These are phyloP conservation scores for Globisporangium megalacanthum DNA, from an alignment of 352 stramenopile genomes.

Conservation along the genomic window DNA sequence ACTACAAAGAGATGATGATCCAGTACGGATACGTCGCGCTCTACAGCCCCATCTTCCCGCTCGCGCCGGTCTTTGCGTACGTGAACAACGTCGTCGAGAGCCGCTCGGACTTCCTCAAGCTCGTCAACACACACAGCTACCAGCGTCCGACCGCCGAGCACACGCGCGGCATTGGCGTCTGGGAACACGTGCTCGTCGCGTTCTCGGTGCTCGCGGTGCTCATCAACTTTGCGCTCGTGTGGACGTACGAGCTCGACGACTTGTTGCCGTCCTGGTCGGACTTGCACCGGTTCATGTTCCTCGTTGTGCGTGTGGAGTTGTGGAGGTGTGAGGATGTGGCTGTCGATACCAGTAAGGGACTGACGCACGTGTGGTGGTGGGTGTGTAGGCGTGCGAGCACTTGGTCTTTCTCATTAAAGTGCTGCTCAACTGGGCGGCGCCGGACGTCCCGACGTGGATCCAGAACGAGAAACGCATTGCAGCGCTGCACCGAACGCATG, in stretches of 20 bases:
- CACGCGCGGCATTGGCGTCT: conserved; percentile 89
- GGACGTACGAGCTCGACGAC: conserved; percentile 53
- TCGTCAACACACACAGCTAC: conserved; percentile 83
- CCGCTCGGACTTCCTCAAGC: conserved; percentile 90
- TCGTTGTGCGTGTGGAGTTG: conserved; percentile 31
- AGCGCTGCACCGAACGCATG: conserved; percentile 14
- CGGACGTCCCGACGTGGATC: conserved; percentile 37
- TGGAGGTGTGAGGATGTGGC: not conserved
- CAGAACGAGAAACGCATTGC: conserved; percentile 35
- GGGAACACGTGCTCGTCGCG: conserved; percentile 91
- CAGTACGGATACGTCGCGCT: conserved; percentile 92
- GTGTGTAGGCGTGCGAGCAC: conserved; percentile 35
- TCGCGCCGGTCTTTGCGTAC: conserved; percentile 87
- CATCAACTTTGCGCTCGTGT: conserved; percentile 93
- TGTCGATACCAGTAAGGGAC: not conserved
- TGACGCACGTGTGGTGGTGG: not conserved
- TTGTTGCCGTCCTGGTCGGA: conserved; percentile 50
- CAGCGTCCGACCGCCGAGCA: conserved; percentile 85
- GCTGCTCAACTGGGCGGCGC: conserved; percentile 46
- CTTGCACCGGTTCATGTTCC: conserved; percentile 54
- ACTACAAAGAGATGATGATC: conserved; percentile 84
- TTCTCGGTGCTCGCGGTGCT: conserved; percentile 90
- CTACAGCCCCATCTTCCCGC: conserved; percentile 88
- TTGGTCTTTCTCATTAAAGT: conserved; percentile 52
- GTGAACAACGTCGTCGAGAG: conserved; percentile 91